Evolutionary conservation across 768 basidiomycete genomes (phyloP).

Genomic region (Auriscalpium microsporum): DNA sequence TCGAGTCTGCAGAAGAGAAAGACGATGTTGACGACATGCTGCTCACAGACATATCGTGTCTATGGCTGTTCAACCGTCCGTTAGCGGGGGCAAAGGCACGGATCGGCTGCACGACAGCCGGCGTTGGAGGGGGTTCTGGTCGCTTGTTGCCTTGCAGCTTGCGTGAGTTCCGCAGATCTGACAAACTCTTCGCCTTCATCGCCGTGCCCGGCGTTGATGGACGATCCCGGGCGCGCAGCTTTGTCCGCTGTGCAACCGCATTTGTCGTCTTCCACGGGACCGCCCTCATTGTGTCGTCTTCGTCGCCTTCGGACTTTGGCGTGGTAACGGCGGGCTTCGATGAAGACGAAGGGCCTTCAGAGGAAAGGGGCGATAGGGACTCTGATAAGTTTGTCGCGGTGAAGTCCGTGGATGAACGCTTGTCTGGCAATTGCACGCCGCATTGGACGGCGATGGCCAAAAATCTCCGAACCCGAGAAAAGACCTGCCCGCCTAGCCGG

Average conservation of each 20-base stretch:
- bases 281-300: constrained; percentile 10
- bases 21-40: constrained; percentile 69
- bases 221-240: background rate
- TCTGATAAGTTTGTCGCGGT: constrained; percentile 8
- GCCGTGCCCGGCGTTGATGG: constrained; percentile 22
- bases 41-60: constrained; percentile 44
- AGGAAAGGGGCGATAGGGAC: constrained; percentile 10
- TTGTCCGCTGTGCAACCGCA: constrained; percentile 9
- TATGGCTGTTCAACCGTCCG: constrained; percentile 12
- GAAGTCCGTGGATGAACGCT: constrained; percentile 7
- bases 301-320: constrained; percentile 2
- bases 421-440: constrained; percentile 55
- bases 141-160: constrained; percentile 25
- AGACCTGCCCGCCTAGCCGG: constrained; percentile 70
- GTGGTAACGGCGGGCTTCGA: constrained; percentile 3
- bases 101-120: background rate
- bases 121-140: constrained; percentile 24
- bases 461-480: constrained; percentile 73
- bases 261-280: constrained; percentile 11
- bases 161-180: constrained; percentile 36
- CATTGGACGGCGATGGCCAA: constrained; percentile 68
- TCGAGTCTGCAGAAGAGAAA: constrained; percentile 53
- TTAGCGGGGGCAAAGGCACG: constrained; percentile 7
- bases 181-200: constrained; percentile 44
- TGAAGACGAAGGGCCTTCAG: background rate